Base-by-base conservation (phyloP, 2,329 filamentous ascomycete genomes). In the Juglanconis sp. region DNA sequence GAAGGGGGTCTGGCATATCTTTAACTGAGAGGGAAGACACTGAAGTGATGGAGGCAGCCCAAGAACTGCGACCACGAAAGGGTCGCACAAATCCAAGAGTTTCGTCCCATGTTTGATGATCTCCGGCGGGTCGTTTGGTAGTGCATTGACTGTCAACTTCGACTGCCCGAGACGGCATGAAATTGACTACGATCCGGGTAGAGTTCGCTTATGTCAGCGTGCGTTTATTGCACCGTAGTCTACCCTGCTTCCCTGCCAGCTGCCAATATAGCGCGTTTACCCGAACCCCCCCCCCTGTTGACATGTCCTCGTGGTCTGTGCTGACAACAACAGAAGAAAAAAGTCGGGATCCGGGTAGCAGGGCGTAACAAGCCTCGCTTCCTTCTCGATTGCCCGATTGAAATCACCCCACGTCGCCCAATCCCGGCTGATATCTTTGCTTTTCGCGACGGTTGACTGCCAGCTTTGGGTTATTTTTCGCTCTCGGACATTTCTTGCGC, bases 181-280 rank as follows among this genome's bases (percentile, higher is more conserved):
- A 42, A 15, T 42, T 42, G 38, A 42, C 38, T 42, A 15, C 10
- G 36, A 1, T 13, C n/a, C 38, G 5, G 9, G 38, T 11, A 4
- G 38, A 42, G 17, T 17, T 17, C 17, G 17, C 17, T 64, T 53
- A 17, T 68, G 62, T 42, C 38, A 42, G 38, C 38, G 10, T 10
- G 10, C n/a, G 38, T 11, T 42, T 11, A 15, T 4, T 7, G 17
- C 17, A 17, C 2, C 17, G 17, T 17, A 17, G 17, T 17, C 17
- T 17, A 17, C 17, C 10, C 5, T 15, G 11, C 38, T 42, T 42
- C 38, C 38, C 38, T 42, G 38, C 38, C 38, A 15, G 10, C 15
- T 40, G 38, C 38, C 15, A 24, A 2, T 24, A 24, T 24, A 24
- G 24, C 24, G 24, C 24, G 24, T 24, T 24, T 24, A 24, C 24